Evolutionary conservation across 1,139 yeast genomes (phyloP), one percentile per base, ranked within the genome.

Genomic region (Suhomyces chickasaworum): DNA sequence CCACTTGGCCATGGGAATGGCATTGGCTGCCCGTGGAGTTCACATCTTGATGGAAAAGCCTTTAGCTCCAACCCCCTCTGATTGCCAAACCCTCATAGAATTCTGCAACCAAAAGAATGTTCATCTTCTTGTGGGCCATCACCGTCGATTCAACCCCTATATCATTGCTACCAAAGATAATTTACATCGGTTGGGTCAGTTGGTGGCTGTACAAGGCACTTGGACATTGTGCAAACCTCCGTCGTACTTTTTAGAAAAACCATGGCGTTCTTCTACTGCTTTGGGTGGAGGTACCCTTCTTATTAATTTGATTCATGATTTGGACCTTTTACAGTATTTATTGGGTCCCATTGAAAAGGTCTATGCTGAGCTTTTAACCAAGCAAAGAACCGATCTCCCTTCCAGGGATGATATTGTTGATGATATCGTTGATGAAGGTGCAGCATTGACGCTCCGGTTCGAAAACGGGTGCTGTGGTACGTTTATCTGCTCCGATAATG

Each of bases 31-130:
- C 7, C 52, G 62, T 33, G 73, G 75, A 0, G 65, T 73, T 30
- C 65, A 73, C 47, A 54, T 73, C 27, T 58, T 73, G 48, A 66
- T 73, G 47, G 77, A 73, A 50, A 73, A 73, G 46, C 78, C 78
- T 1, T 60, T 73, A 46, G 68, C 73, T n/a, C 65, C 75, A 3
- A 57, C 59, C 10, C 66, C 74, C 2, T 59, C 59, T 33, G 77
- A 71, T 25, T 69, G 74, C 38, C 60, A 64, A 49, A 62, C 69
- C 7, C 55, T 72, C 37, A 65, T 66, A 34, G 63, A 62, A 22
- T 64, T 53, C 42, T 62, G 71, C 40, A 53, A 55, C 25, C 35
- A 48, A 21, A 55, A 57, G 38, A 56, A 62, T 32, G 69, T 72
- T 10, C 63, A 64, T 41, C 59, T 73, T 23, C 59, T 73, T 34